Base-by-base conservation (phyloP, 2,329 filamentous ascomycete species). In the Arthroderma uncinatum region DNA sequence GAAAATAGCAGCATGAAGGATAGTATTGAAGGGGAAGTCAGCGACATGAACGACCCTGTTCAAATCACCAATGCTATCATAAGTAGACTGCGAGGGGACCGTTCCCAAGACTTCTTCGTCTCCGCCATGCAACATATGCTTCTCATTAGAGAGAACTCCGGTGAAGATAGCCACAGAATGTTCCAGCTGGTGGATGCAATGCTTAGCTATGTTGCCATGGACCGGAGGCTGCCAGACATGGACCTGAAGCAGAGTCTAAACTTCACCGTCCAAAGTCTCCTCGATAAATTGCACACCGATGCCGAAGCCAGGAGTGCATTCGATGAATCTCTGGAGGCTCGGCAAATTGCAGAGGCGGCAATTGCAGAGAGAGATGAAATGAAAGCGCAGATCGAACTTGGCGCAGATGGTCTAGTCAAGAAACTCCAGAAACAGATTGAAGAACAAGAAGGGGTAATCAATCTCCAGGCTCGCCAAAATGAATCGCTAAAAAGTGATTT, bases 201-300 rank as follows among this genome's bases (percentile, higher is more conserved):
- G 90, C 83, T 98, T 63, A 95, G 90, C 72, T 97, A 97, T 72
- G 92, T 98, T 61, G 92, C 92, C 65, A 98, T 98, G 92, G 93
- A 98, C 72, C 83, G 93, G 67, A 82, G 93, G 62, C 74, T 97
- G 62, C 93, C 93, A 39, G 92, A 98, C 72, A 92, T 97, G 84
- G 93, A 98, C 70, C 81, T 98, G 59, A 96, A 96, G 76, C 92
- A 97, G 71, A 95, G 90, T 68, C 81, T 98, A 62, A 96, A 95
- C 71, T 97, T 97, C 67, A 96, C 92, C 0, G 93, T 98, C 8
- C 93, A 97, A 74, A 95, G 83, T 71, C 78, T 98, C 64, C 78
- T 98, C 61, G 93, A 97, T 75, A 95, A 94, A 74, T 79, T 98
- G 55, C 93, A 97, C 69, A 97, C 93, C 1, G 93, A 98, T 73